Base-by-base conservation (phyloP, 83 land plant species). In the Picea mariana region DNA sequence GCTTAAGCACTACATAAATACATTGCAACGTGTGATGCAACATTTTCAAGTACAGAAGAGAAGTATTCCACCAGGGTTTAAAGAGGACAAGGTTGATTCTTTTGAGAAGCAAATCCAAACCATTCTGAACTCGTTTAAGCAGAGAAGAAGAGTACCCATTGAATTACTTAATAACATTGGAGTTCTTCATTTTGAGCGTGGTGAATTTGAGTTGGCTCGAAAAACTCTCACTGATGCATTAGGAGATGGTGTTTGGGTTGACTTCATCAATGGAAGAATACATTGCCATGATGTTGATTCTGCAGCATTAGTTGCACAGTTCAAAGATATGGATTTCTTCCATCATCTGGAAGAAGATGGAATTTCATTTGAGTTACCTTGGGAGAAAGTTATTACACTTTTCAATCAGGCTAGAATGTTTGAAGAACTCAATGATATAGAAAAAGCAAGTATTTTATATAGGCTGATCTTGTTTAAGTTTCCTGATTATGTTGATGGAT, bases 361-460 rank as follows among this genome's bases (percentile, higher is more conserved):
- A 52, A 34, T 82, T 80, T 60, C 81, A 67, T 61, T 92, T 38
- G 98, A 95, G 69, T 67, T 97, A 12, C 97, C 95, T 61, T 97
- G 93, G 87, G 92, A 90, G 77, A 97, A 95, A 90, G 97, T 97
- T 20, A 92, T 98, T 13, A 83, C 88, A 11, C 72, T 97, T 15
- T 97, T 95, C 81, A 97, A 97, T 85, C 81, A 87, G 66, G 99
- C 94, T 17, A 90, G 99, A 80, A 69, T 97, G 81, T 89, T 88
- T 80, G 98, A 97, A 85, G 94, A 97, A 75, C 75, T 91, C 59
- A n/a, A n/a, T n/a, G 90, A 95, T 83, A 84, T 90, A 62, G 92
- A 87, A 79, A 89, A 86, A 86, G 97, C 99, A 40, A 86, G 80
- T 77, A 65, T 90, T n/a, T 75, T 97, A 67, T 97, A 95, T 79